Evolutionary conservation across 2,329 filamentous ascomycete species (phyloP).

Genomic region (Pestalotiopsis fici): DNA sequence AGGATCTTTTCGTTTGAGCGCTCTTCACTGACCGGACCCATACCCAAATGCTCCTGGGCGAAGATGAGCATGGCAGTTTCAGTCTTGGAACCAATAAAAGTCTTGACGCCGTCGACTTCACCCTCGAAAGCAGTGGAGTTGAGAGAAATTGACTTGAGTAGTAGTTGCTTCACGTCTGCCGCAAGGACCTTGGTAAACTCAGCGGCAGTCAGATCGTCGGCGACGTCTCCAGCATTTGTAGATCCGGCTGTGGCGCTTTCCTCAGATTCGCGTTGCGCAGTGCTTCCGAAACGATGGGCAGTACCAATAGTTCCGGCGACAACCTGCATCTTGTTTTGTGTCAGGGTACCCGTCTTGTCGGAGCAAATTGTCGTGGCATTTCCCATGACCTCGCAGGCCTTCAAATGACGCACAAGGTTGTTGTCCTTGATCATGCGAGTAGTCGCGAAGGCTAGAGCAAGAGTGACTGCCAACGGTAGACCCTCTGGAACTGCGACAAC

Average conservation of each 20-base stretch:
- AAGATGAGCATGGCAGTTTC: constrained; percentile 74
- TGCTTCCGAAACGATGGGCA: constrained; percentile 53
- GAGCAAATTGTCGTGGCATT: constrained; percentile 73
- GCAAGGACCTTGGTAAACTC: constrained; percentile 50
- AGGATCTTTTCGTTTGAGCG: constrained; percentile 60
- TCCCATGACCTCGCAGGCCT: constrained; percentile 80
- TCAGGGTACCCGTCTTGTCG: constrained; percentile 68
- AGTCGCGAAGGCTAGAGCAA: constrained; percentile 76
- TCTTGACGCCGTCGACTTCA: constrained; percentile 64
- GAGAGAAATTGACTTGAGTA: constrained; percentile 61
- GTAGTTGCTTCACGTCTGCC: constrained; percentile 49
- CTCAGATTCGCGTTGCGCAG: constrained; percentile 20
- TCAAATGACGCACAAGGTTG: constrained; percentile 74
- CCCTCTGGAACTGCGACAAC: constrained; percentile 81
- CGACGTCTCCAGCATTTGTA: constrained; percentile 11
- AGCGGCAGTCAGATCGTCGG: constrained; percentile 39
- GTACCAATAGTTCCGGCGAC: constrained; percentile 62
- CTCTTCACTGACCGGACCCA: constrained; percentile 65
- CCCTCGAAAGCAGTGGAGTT: constrained; percentile 79
- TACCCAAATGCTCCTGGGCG: constrained; percentile 65
- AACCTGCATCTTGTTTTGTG: constrained; percentile 70
- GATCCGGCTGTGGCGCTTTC: constrained; percentile 9
- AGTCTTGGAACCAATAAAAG: constrained; percentile 77
- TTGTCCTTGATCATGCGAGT: constrained; percentile 77
- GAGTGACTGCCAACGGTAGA: constrained; percentile 74